Evolutionary conservation across 768 basidiomycete genomes (phyloP).

Genomic region (Naganishia vaughanmartiniae): DNA sequence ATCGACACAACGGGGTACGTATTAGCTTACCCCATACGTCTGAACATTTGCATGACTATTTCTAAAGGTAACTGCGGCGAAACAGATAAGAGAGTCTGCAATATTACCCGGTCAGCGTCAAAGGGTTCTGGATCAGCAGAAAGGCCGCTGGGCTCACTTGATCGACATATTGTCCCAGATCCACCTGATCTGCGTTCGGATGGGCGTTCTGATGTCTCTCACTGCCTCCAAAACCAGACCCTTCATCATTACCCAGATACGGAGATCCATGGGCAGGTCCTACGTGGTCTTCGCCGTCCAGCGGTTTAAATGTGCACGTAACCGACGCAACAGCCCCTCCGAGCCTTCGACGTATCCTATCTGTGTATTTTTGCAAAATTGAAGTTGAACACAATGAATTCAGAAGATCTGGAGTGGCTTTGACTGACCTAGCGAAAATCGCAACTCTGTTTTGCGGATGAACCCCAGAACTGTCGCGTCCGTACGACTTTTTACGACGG

Average conservation of each 20-base stretch:
- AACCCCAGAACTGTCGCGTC: constrained; percentile 72
- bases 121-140: neutral
- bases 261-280: neutral
- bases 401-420: too few relatives aligned
- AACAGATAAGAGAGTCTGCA: constrained; percentile 87
- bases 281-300: neutral
- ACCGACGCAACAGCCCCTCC: constrained; percentile 64
- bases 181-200: constrained; percentile 47
- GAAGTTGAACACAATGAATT: neutral
- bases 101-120: neutral
- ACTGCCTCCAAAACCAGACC: neutral
- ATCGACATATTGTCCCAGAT: constrained; percentile 82
- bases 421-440: constrained; percentile 73
- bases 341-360: constrained; percentile 65
- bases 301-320: constrained; percentile 65
- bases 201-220: neutral
- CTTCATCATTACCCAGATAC: neutral
- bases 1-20: neutral
- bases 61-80: constrained; percentile 88
- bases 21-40: constrained; percentile 83
- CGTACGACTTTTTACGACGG: constrained; percentile 68
- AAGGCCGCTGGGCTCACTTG: constrained; percentile 61
- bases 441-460: constrained; percentile 79
- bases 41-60: constrained; percentile 96
- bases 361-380: constrained; percentile 54